These are phyloP conservation scores for Aaosphaeria arxii DNA, from an alignment of 2,329 filamentous ascomycete genomes.

Conservation along the genomic window DNA sequence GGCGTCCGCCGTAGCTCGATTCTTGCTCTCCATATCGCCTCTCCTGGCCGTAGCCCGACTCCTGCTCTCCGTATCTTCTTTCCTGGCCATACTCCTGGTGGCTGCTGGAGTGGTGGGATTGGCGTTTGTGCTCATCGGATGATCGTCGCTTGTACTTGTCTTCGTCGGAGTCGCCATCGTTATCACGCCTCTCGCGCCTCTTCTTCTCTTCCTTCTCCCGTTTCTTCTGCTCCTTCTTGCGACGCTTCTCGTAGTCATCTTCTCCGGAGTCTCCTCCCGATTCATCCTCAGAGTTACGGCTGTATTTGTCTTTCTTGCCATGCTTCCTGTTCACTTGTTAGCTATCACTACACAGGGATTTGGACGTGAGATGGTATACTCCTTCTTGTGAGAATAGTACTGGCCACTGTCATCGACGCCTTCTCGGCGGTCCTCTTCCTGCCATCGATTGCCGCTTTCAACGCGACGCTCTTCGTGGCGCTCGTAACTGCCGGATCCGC, in stretches of 20 bases:
- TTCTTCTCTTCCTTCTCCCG: slow-evolving; percentile 43
- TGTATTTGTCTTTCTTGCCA: slow-evolving; percentile 25
- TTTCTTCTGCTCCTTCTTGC: slow-evolving; percentile 33
- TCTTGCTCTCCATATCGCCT: slow-evolving; percentile 1
- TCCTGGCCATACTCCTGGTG: slow-evolving; percentile 19
- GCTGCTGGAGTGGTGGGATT: slow-evolving; percentile 15
- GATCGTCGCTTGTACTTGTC: slow-evolving; percentile 14
- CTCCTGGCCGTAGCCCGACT: slow-evolving; percentile 1
- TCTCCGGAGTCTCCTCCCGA: slow-evolving; percentile 12
- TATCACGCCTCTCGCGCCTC: slow-evolving; percentile 38
- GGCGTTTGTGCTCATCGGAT: slow-evolving; percentile 15
- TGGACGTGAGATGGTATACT: slow-evolving; percentile 18
- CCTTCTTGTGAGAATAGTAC: slow-evolving; percentile 41
- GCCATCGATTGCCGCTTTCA: slow-evolving; percentile 42
- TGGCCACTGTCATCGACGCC: slow-evolving; percentile 36
- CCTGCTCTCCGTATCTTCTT: slow-evolving; percentile 18
- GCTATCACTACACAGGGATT: neutral
- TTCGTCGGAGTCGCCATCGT: slow-evolving; percentile 29
- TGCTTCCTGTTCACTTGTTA: slow-evolving; percentile 25
- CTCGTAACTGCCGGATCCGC: slow-evolving; percentile 55
- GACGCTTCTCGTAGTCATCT: slow-evolving; percentile 30
- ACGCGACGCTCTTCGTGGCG: slow-evolving; percentile 56
- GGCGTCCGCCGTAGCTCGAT: slow-evolving; percentile 5
- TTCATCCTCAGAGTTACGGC: slow-evolving; percentile 16
- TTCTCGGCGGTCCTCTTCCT: slow-evolving; percentile 34